Conservation (phyloP, 2,329 filamentous ascomycete genomes). For the Paramyrothecium roridum region DNA sequence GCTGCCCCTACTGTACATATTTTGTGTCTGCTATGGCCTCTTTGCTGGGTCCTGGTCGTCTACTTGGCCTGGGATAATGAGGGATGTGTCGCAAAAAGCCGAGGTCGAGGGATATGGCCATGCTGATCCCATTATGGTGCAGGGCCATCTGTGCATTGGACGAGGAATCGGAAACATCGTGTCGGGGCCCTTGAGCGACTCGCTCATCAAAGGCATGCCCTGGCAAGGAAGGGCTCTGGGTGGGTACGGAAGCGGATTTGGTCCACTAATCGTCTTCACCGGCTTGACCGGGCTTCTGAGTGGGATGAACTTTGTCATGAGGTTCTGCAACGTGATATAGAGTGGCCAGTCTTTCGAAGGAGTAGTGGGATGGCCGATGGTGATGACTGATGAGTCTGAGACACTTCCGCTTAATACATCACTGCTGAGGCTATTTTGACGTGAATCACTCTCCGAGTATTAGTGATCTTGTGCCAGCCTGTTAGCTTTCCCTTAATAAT, state of each 20-base stretch:
- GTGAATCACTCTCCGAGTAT: too few relatives aligned
- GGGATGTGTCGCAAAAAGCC: conserved; percentile 22
- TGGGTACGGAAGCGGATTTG: conserved; percentile 50
- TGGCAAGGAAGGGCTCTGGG: conserved; percentile 34
- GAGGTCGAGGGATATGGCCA: not conserved
- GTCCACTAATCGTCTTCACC: conserved; percentile 53
- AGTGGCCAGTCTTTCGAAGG: not conserved
- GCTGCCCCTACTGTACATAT: conserved; percentile 50
- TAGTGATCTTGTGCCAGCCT: too few relatives aligned
- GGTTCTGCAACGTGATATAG: not conserved
- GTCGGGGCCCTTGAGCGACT: conserved; percentile 50
- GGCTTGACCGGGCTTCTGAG: conserved; percentile 25
- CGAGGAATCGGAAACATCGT: conserved; percentile 57
- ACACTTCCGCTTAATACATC: too few relatives aligned
- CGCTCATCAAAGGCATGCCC: conserved; percentile 37
- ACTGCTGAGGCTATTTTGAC: too few relatives aligned
- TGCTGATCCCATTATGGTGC: conserved; percentile 46
- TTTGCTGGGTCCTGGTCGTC: conserved; percentile 59
- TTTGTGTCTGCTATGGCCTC: conserved; percentile 60
- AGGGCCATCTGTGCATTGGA: conserved; percentile 51
- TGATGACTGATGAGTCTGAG: too few relatives aligned
- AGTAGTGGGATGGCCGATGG: too few relatives aligned
- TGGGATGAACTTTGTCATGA: conserved; percentile 12
- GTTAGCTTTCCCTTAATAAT: too few relatives aligned
- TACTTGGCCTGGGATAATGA: conserved; percentile 54